Base-by-base conservation (phyloP, 352 stramenopile genomes). In the Bremia lactucae region DNA sequence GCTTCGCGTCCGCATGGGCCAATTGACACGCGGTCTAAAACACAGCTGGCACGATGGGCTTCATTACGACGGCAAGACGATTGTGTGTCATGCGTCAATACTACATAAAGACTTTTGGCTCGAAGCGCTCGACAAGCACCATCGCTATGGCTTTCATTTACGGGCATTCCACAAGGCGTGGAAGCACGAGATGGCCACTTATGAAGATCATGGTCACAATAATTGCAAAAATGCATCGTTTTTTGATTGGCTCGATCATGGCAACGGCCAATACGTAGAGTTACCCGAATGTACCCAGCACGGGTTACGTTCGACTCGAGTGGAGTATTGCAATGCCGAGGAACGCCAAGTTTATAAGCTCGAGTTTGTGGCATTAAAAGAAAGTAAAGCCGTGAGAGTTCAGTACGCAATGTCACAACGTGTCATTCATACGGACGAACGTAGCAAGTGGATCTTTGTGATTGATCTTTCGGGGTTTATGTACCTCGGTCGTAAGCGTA, bases 391-490 rank as follows among this genome's bases (percentile, higher is more conserved):
- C 4, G 22, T 60, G 3, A 42, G 22, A 11, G 54, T 74, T 14
- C 31, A 56, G 13, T 87, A 76, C 36, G 59, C 49, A 6, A 36
- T 43, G 9, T 72, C 66, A 8, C 49, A 49, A 11, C 14, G 47
- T 6, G 33, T 62, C 4, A 66, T 80, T 24, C 53, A 83, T 20
- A 87, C 74, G 1, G 74, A 87, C 51, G 49, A 63, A 36, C 47
- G 49, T 23, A 81, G 65, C 40, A 87, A 87, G 41, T 85, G 72
- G 72, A 87, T 87, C 51, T 87, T 87, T 40, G 74, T 87, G n/a
- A 36, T 87, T 29, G 64, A 66, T 28, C 34, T 67, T 7, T 25
- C 28, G 2, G 57, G 64, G 1, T 49, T 28, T 24, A 63, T 87
- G 49, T 83, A 79, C 41, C 42, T 87, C n/a, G 61, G 55, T 2